Evolutionary conservation across 2,329 filamentous ascomycete genomes (phyloP).

Genomic region (Nigrospora osmanthi): DNA sequence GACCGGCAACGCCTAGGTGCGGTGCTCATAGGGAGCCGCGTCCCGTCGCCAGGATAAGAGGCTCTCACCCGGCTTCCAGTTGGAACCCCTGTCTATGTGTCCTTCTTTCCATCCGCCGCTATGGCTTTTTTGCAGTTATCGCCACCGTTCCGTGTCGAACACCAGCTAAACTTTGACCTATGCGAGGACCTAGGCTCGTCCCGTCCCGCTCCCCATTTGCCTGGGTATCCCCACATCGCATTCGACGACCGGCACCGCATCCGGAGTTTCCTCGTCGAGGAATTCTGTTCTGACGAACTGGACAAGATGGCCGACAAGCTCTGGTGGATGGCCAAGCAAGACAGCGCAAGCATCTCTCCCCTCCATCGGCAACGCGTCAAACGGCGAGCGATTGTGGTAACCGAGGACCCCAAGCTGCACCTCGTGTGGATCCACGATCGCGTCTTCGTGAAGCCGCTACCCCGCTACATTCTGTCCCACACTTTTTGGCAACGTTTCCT

Average conservation of each 20-base stretch:
- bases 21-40: too few species aligned
- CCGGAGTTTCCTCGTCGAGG: constrained; percentile 2
- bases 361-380: constrained; percentile 21
- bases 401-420: constrained; percentile 25
- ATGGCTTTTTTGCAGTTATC: neutral
- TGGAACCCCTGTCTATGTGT: neutral
- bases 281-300: constrained; percentile 6
- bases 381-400: constrained; percentile 19
- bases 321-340: constrained; percentile 7
- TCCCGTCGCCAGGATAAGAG: too few species aligned
- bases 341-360: constrained; percentile 10
- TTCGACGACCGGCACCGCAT: constrained; percentile 1
- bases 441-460: constrained; percentile 26
- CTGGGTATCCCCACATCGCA: constrained; percentile 4
- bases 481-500: constrained; percentile 16
- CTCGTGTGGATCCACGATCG: constrained; percentile 20
- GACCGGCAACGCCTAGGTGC: too few species aligned
- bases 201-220: constrained; percentile 1
- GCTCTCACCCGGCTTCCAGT: too few species aligned
- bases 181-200: neutral
- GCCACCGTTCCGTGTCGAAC: neutral
- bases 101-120: neutral
- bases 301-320: constrained; percentile 4
- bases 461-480: constrained; percentile 16
- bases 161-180: neutral